phyloP scores from a whole-genome alignment of 495 filamentous ascomycete genomes.

The Parachaetomium inaequale region DNA sequence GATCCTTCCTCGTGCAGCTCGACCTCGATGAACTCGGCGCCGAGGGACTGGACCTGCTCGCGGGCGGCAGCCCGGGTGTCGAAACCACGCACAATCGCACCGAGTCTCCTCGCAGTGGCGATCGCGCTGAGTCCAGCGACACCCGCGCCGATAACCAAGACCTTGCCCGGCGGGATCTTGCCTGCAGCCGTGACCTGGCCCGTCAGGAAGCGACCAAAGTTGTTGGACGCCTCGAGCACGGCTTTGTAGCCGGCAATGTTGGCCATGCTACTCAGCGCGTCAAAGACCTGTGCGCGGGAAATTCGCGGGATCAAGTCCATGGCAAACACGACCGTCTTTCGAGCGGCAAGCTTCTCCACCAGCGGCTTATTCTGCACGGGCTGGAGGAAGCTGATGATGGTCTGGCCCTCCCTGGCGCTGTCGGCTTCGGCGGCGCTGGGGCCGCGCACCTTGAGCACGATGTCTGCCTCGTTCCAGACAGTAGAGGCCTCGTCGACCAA shows the following conservation, averaged over 20 bases:
- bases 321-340: conserved; percentile 65
- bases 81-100: conserved; percentile 80
- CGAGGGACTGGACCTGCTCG: conserved; percentile 80
- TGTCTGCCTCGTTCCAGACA: conserved; percentile 67
- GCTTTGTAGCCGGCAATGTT: conserved; percentile 88
- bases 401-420: conserved; percentile 57
- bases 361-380: conserved; percentile 66
- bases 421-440: conserved; percentile 63
- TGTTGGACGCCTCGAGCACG: conserved; percentile 75
- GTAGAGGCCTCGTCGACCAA: conserved; percentile 54
- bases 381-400: conserved; percentile 71
- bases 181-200: conserved; percentile 81
- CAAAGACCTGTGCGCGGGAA: conserved; percentile 75
- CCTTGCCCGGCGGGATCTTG: conserved; percentile 77
- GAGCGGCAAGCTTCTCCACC: conserved; percentile 62
- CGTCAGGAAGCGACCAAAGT: conserved; percentile 76
- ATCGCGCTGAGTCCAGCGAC: conserved; percentile 80
- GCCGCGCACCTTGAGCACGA: conserved; percentile 73
- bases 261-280: conserved; percentile 79
- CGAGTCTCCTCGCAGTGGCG: conserved; percentile 70
- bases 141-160: conserved; percentile 77
- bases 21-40: conserved; percentile 80
- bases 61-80: conserved; percentile 74
- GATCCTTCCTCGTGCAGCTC: conserved; percentile 78
- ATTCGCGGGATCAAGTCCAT: conserved; percentile 86